Evolutionary conservation across 1,139 yeast species (phyloP), one percentile per base, ranked within the genome.

Genomic region (Lodderomyces orthopsilosis): DNA sequence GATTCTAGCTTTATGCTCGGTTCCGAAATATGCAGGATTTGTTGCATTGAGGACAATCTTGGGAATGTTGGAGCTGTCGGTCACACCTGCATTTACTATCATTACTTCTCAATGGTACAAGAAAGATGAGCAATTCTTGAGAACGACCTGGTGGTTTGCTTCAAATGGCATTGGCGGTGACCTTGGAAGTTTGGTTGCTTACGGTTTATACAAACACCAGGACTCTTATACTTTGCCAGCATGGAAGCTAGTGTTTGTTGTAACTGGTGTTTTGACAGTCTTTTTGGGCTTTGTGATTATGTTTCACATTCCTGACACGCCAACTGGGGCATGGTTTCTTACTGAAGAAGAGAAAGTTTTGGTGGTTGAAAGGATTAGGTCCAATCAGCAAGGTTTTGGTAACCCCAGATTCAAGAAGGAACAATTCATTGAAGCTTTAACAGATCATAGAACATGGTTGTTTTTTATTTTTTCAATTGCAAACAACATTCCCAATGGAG

Each of bases 81-180:
- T 65, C 6, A 63, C 82, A 15, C 87, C 85, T 1, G 82, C 82
- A 0, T 75, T 79, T 51, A 75, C 81, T 26, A 70, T 83, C 19
- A 65, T 83, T 28, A 65, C 69, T 3, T 52, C 62, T 15, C 64
- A 62, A 41, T 67, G 60, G 56, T 65, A 56, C 36, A 57, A 48
- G 12, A 51, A 49, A 21, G 55, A 56, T 10, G 65, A 62, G 47
- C 53, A 53, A 9, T 60, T 56, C 33, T 47, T 59, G 4, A 52
- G 63, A 44, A 52, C 56, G 42, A 54, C 58, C 32, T 51, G 61
- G 39, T 65, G 65, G 68, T 64, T 63, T 44, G 56, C 65, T 8
- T 61, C 57, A 43, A 63, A 64, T 46, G 71, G 71, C 5, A 26
- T 63, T 8, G 70, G 70, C 14, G 50, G 47, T 21, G 55, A 63